phyloP scores from a whole-genome alignment of 1,284 basidiomycete species.

The Microbotryum silenes-acaulis region DNA sequence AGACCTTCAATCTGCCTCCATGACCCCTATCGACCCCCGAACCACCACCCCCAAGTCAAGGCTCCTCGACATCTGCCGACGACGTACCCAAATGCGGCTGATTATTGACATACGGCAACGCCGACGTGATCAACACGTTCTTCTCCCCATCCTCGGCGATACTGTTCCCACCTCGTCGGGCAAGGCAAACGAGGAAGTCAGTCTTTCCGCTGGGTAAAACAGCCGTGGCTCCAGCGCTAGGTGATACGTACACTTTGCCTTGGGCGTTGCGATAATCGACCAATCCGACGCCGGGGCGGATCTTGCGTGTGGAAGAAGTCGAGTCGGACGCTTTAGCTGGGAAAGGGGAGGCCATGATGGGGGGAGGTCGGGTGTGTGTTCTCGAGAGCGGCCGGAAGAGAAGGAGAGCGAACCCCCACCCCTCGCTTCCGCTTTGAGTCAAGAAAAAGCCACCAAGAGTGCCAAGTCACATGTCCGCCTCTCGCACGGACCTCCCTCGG shows the following conservation, averaged over 20 bases:
- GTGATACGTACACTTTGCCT: slow-evolving; percentile 24
- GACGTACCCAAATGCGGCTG: slow-evolving; percentile 84
- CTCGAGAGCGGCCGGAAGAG: not conserved
- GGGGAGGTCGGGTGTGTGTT: no score
- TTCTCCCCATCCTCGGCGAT: slow-evolving; percentile 74
- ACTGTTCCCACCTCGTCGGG: slow-evolving; percentile 44
- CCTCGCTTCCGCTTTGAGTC: no score
- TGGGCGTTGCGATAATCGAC: slow-evolving; percentile 20
- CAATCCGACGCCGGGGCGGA: slow-evolving; percentile 22
- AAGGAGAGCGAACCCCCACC: no score
- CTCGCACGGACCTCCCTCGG: no score
- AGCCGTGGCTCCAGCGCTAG: not conserved
- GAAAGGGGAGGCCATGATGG: slow-evolving; percentile 28
- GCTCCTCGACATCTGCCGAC: not conserved
- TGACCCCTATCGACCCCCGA: not conserved
- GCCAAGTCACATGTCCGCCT: no score
- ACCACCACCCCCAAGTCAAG: not conserved
- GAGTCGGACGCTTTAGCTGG: slow-evolving; percentile 7
- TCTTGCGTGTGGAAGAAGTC: slow-evolving; percentile 11
- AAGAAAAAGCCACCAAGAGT: no score
- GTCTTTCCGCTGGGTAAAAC: no score
- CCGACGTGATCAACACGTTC: slow-evolving; percentile 89
- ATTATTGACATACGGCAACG: slow-evolving; percentile 95
- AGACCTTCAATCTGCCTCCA: not conserved
- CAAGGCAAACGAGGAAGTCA: not conserved